Base-by-base conservation (phyloP, 1,139 yeast genomes). In the Arxiozyma telluris region DNA sequence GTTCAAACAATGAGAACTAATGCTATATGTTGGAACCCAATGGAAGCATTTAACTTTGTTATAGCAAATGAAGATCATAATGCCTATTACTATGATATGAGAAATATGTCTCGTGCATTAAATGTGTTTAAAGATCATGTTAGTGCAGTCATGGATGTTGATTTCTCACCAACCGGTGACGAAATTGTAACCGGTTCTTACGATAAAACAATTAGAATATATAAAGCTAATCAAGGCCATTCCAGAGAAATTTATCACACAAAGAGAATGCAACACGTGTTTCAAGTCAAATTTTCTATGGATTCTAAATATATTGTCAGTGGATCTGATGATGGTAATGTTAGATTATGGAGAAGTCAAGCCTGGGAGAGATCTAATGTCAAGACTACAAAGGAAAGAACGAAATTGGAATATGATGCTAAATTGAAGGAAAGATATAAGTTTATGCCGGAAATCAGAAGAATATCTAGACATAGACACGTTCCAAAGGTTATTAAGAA, bases 311-410 rank as follows among this genome's bases (percentile, higher is more conserved):
- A 90, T 70, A 81, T 94, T 44, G 73, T 91, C 55, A 82, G 90
- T 58, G 98, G 98, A 18, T 88, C 96, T 1, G 98, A 93, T 71
- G 99, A 93, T 69, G 95, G 97, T 61, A 94, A 94, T 69, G 82
- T 94, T 46, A 78, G 99, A 63, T 69, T 94, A 55, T 93, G 99
- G 99, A 79, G 98, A 71, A 73, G 95, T 17, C 79, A 79, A 53
- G 96, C 98, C 1, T 81, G 87, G 65, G 96, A 88, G 58, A 78
- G 97, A 63, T 78, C 95, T 1, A 83, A 82, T 55, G 84, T 90
- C 59, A 87, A 87, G 72, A 83, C 94, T 5, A 76, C 94, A 20
- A 80, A 87, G 64, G 88, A 89, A 71, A 81, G 94, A 65, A 74
- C 85, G 61, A 88, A 89, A 71, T 75, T 90, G 61, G 96, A 93